Percentiles rank a stretch among this genome's conserved stretches.
phyloP scores from a whole-genome alignment of 2,329 filamentous ascomycete species.

The Cadophora sp. region DNA sequence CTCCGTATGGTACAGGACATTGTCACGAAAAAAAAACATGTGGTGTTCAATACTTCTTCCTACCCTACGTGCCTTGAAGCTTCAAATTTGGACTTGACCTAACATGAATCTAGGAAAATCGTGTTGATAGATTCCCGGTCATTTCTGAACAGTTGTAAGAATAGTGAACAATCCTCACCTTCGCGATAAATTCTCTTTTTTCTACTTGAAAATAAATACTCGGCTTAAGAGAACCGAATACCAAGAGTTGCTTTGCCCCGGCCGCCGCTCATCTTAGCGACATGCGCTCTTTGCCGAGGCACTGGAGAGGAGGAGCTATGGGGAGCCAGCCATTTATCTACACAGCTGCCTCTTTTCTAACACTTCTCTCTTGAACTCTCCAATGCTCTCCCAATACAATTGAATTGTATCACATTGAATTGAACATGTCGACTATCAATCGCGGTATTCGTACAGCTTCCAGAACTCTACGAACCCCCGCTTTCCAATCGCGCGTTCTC shows the following conservation, averaged over 20 bases:
- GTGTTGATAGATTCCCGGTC: too few relatives aligned
- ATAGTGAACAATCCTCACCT: not conserved
- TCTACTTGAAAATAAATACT: conserved; percentile 9
- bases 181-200: not conserved
- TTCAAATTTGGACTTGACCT: too few relatives aligned
- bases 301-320: not conserved
- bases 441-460: conserved; percentile 43
- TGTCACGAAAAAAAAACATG: too few relatives aligned
- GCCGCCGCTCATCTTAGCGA: not conserved
- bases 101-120: too few relatives aligned
- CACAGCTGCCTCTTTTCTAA: conserved; percentile 7
- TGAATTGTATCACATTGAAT: not conserved
- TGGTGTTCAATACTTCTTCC: too few relatives aligned
- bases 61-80: too few relatives aligned
- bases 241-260: not conserved
- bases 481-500: conserved; percentile 41
- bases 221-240: conserved; percentile 6
- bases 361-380: not conserved
- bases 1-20: too few relatives aligned
- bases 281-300: conserved; percentile 7
- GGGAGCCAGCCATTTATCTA: not conserved
- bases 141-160: too few relatives aligned
- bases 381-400: conserved; percentile 6
- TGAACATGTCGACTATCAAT: conserved; percentile 45
- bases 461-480: conserved; percentile 40